Percentiles rank a stretch among this genome's conserved stretches.
These are phyloP conservation scores for Drechslerella dactyloides DNA, from an alignment of 2,329 filamentous ascomycete genomes.

Conservation along the genomic window DNA sequence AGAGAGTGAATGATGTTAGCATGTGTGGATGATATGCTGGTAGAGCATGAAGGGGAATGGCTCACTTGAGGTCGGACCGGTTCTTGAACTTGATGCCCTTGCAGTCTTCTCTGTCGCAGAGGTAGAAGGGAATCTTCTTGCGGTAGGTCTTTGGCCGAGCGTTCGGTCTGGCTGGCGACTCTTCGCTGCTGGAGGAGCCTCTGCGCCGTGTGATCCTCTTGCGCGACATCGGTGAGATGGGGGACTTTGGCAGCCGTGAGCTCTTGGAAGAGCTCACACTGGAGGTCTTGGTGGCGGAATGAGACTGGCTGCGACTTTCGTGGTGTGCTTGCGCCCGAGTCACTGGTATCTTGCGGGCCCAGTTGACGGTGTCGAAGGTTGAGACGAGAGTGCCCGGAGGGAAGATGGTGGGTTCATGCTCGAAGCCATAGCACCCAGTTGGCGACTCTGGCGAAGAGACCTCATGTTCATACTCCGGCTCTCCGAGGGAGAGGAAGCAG, in stretches of 20 bases:
- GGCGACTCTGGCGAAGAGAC: constrained; percentile 22
- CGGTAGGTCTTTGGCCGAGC: constrained; percentile 45
- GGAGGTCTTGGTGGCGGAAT: constrained; percentile 10
- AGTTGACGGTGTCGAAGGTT: constrained; percentile 12
- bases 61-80: constrained; percentile 47
- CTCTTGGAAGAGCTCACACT: constrained; percentile 11
- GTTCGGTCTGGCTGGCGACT: constrained; percentile 21
- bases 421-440: background rate
- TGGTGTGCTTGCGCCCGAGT: constrained; percentile 38
- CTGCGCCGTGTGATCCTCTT: constrained; percentile 24
- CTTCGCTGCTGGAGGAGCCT: constrained; percentile 33
- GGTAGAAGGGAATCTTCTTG: constrained; percentile 39
- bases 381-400: constrained; percentile 7
- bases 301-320: constrained; percentile 26
- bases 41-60: background rate
- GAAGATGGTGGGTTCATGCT: constrained; percentile 9
- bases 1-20: constrained; percentile 17
- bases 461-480: constrained; percentile 39
- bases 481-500: constrained; percentile 5
- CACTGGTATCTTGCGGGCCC: constrained; percentile 27
- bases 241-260: constrained; percentile 16
- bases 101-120: constrained; percentile 28
- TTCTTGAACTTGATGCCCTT: constrained; percentile 33
- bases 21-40: background rate
- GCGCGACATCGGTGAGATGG: constrained; percentile 25